These are phyloP conservation scores for Patellifolia procumbens DNA, from an alignment of 179 eudicot genomes.

Conservation along the genomic window DNA sequence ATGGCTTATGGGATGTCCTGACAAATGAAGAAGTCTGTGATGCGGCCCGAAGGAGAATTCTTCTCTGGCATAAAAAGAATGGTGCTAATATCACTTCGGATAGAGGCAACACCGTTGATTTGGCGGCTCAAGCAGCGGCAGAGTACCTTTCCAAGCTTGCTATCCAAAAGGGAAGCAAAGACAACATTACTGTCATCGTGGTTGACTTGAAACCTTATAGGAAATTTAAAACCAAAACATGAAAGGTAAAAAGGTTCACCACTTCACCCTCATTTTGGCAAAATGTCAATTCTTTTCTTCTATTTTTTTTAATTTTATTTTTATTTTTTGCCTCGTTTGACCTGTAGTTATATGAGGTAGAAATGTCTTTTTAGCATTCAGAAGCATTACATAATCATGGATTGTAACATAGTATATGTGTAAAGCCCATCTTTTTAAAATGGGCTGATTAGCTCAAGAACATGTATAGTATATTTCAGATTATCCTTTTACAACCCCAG, in stretches of 20 bases:
- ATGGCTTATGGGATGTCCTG: constrained; percentile 83
- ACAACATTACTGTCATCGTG: constrained; percentile 73
- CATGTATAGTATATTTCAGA: constrained; percentile 41
- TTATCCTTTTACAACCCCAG: constrained; percentile 13
- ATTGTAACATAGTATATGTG: constrained; percentile 34
- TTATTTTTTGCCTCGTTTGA: constrained; percentile 12
- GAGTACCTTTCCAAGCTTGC: constrained; percentile 69
- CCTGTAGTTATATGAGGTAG: constrained; percentile 35
- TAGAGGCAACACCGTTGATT: constrained; percentile 50
- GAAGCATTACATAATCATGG: constrained; percentile 35
- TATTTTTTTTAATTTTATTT: constrained; percentile 9
- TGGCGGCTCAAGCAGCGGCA: constrained; percentile 77
- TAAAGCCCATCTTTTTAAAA: constrained; percentile 41
- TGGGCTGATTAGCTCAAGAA: constrained; percentile 41
- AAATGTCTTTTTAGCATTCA: constrained; percentile 20
- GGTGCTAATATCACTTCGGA: constrained; percentile 35
- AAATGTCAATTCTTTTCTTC: constrained; percentile 37
- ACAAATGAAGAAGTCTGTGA: constrained; percentile 76
- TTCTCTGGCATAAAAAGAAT: constrained; percentile 73
- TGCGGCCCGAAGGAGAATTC: constrained; percentile 64
- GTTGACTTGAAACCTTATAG: constrained; percentile 77
- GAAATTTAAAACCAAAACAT: constrained; percentile 57
- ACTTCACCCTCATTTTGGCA: constrained; percentile 32
- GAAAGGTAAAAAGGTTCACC: constrained; percentile 21
- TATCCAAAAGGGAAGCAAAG: constrained; percentile 69